phyloP scores from a whole-genome alignment of 1,284 basidiomycete species.

The Termitomyces sp. region DNA sequence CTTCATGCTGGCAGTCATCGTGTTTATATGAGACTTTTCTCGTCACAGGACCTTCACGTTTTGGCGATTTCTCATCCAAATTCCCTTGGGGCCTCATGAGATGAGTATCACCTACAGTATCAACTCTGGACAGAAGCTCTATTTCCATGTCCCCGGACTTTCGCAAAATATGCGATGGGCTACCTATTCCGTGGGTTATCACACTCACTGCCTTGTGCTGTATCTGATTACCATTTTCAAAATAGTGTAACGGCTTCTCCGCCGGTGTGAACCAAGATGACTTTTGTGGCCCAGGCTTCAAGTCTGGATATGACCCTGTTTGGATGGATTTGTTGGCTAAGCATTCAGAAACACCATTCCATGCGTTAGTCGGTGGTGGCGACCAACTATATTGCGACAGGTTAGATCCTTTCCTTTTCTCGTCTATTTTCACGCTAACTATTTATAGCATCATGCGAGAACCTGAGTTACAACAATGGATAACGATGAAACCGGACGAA shows the following conservation, averaged over 20 bases:
- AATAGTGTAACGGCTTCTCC: constrained; percentile 78
- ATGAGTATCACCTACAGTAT: constrained; percentile 79
- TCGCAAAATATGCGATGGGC: constrained; percentile 91
- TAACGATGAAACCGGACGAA: constrained; percentile 58
- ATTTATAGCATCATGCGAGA: constrained; percentile 56
- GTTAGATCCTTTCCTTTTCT: constrained; percentile 30
- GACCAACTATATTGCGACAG: constrained; percentile 81
- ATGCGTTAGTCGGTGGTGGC: constrained; percentile 80
- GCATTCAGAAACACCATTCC: constrained; percentile 80
- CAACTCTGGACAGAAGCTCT: constrained; percentile 72
- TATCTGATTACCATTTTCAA: constrained; percentile 3
- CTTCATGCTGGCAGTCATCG: constrained; percentile 2
- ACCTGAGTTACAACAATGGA: constrained; percentile 80
- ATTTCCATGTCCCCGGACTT: constrained; percentile 81
- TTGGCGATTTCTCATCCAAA: constrained; percentile 89
- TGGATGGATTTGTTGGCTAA: constrained; percentile 88
- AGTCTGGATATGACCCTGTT: constrained; percentile 81
- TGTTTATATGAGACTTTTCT: background rate
- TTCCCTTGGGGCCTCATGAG: constrained; percentile 72
- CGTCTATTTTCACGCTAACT: background rate
- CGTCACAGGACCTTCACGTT: constrained; percentile 77
- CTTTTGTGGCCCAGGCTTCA: constrained; percentile 70
- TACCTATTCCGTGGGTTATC: constrained; percentile 66
- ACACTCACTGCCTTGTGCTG: background rate
- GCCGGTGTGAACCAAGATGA: constrained; percentile 76